phyloP scores from a whole-genome alignment of 2,329 filamentous ascomycete genomes.

The Dendrostoma leiphaemia region DNA sequence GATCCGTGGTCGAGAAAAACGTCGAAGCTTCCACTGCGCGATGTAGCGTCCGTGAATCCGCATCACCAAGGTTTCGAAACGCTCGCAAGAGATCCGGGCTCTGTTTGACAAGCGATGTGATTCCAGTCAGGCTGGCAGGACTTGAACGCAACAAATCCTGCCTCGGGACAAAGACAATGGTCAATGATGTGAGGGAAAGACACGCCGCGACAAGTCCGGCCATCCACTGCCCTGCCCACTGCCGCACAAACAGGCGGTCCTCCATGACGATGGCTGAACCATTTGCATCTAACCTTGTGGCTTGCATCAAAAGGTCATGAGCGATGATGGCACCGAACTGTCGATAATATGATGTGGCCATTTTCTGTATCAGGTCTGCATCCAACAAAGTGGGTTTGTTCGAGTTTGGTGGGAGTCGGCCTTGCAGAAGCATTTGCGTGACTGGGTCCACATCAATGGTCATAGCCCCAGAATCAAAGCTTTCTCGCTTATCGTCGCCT shows the following conservation, averaged over 20 bases:
- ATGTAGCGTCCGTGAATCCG: background rate
- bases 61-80: background rate
- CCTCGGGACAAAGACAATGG: background rate
- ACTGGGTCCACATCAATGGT: background rate
- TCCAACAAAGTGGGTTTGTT: background rate
- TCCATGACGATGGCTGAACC: background rate
- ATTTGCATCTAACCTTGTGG: background rate
- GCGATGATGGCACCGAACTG: background rate
- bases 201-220: background rate
- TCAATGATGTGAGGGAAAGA: background rate
- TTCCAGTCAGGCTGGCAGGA: background rate
- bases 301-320: background rate
- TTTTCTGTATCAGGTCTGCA: background rate
- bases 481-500: background rate
- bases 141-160: background rate
- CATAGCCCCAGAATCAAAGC: slow-evolving; percentile 13
- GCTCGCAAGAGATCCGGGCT: background rate
- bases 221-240: background rate
- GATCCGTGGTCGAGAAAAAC: background rate
- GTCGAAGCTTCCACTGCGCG: background rate
- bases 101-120: background rate
- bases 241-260: background rate
- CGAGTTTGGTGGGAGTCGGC: background rate
- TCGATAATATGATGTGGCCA: background rate
- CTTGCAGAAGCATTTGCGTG: background rate